phyloP scores from a whole-genome alignment of 2,329 filamentous ascomycete species.

The Venturia nashicola region DNA sequence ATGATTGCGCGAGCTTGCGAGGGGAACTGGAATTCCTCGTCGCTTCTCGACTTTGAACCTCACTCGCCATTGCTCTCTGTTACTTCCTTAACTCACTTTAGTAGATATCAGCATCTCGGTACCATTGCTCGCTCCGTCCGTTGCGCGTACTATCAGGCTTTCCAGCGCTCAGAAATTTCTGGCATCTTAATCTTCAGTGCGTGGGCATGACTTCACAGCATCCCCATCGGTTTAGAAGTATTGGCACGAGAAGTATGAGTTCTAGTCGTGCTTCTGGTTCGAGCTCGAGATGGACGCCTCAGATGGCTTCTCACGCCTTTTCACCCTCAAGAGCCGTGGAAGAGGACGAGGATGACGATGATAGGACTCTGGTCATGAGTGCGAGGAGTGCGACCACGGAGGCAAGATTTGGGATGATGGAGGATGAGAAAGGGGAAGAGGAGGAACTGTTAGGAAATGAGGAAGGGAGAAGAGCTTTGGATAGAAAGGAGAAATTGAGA shows the following conservation, averaged over 20 bases:
- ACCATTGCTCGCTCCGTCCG: too few relatives aligned
- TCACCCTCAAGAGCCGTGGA: not conserved
- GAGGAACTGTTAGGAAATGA: not conserved
- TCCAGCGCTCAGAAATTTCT: too few relatives aligned
- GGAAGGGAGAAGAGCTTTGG: not conserved
- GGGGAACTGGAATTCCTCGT: too few relatives aligned
- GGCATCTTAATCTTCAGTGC: too few relatives aligned
- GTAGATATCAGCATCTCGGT: too few relatives aligned
- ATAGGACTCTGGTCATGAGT: constrained; percentile 13
- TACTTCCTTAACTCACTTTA: too few relatives aligned
- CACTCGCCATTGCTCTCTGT: too few relatives aligned
- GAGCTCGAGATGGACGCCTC: not conserved
- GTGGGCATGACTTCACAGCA: too few relatives aligned
- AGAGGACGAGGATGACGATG: constrained; percentile 15
- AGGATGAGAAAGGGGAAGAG: not conserved
- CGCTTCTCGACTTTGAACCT: too few relatives aligned
- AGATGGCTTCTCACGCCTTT: not conserved
- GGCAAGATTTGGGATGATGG: not conserved
- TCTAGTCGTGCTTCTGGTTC: not conserved
- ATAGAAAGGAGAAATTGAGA: not conserved
- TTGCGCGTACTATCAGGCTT: not conserved
- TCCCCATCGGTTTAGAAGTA: not conserved
- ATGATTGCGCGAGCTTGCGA: too few relatives aligned
- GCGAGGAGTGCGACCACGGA: constrained; percentile 7
- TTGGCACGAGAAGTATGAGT: not conserved